Percentiles rank a stretch among this genome's conserved stretches.
Evolutionary conservation across 768 basidiomycete species (phyloP).

Genomic region (Pleurotus tuoliensis): DNA sequence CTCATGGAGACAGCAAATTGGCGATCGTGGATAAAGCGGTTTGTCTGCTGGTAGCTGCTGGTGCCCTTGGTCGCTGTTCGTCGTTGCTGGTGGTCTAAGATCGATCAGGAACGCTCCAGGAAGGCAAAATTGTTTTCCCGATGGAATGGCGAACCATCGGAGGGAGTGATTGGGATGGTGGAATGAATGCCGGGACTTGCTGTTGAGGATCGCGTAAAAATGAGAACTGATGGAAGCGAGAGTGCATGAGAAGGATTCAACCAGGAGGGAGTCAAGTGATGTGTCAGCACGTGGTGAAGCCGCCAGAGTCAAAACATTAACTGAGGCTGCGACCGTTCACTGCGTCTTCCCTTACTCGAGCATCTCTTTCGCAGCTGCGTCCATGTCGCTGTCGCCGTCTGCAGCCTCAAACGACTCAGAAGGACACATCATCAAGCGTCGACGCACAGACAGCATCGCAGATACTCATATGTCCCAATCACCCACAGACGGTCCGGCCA

Average conservation of each 20-base stretch:
- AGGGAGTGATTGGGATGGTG: background rate
- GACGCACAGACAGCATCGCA: conserved; percentile 40
- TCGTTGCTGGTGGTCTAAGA: no score
- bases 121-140: background rate
- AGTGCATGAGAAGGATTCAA: background rate
- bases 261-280: conserved; percentile 12
- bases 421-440: conserved; percentile 40
- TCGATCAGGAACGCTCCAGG: background rate
- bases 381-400: conserved; percentile 67
- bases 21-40: conserved; percentile 7
- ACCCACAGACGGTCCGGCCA: conserved; percentile 26
- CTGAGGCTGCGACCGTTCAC: background rate
- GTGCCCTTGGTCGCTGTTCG: background rate
- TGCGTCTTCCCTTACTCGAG: conserved; percentile 20
- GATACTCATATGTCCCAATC: conserved; percentile 32
- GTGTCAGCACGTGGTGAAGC: conserved; percentile 12
- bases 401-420: conserved; percentile 58
- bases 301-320: conserved; percentile 4
- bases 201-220: background rate
- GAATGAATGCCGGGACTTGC: background rate
- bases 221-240: background rate
- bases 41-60: background rate
- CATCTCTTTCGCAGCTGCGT: conserved; percentile 9
- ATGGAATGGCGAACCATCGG: background rate
- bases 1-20: background rate